Conservation (phyloP, 2,329 filamentous ascomycete genomes). For the Lachnellula arida region DNA sequence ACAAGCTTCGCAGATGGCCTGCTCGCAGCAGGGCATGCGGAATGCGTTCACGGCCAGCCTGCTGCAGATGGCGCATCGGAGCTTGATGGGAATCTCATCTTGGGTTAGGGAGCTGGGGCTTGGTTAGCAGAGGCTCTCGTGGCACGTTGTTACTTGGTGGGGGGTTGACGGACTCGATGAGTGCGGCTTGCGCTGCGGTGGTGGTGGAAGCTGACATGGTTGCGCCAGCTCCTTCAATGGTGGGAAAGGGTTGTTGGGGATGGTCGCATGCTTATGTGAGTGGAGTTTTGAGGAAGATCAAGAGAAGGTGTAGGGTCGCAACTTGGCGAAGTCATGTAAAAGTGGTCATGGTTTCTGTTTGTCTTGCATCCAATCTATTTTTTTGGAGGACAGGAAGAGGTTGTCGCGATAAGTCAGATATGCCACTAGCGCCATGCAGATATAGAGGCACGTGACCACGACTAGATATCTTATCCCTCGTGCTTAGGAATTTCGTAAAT, state of each 20-base stretch:
- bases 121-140: constrained; percentile 9
- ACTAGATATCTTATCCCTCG: not conserved
- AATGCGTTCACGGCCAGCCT: constrained; percentile 87
- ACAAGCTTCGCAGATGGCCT: constrained; percentile 91
- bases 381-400: not conserved
- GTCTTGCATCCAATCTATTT: not conserved
- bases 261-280: constrained; percentile 1
- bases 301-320: not conserved
- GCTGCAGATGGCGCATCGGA: constrained; percentile 91
- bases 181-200: constrained; percentile 30
- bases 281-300: not conserved
- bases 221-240: not conserved
- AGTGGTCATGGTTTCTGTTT: not conserved
- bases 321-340: not conserved
- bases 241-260: not conserved
- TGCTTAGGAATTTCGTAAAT: not conserved
- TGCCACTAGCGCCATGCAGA: not conserved
- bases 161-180: constrained; percentile 28
- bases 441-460: too few relatives aligned
- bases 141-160: not conserved
- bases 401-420: not conserved
- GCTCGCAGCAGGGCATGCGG: constrained; percentile 90
- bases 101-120: constrained; percentile 29
- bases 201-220: constrained; percentile 27
- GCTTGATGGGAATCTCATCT: constrained; percentile 90